phyloP scores from a whole-genome alignment of 1,139 yeast species.

The Wickerhamomyces sp. region DNA sequence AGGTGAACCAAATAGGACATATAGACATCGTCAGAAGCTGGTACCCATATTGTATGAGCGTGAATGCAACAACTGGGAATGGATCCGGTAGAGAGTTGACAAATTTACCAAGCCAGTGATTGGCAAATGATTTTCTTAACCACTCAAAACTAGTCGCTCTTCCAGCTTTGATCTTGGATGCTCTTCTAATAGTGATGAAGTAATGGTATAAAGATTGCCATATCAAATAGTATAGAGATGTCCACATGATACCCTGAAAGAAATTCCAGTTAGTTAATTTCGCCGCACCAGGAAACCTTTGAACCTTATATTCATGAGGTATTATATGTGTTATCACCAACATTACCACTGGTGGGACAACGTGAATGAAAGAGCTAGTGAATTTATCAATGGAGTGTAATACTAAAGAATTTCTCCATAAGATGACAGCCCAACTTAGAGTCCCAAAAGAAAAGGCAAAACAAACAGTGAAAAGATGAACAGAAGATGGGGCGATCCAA shows the following conservation, averaged over 20 bases:
- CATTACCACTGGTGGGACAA: constrained; percentile 85
- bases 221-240: constrained; percentile 79
- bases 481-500: constrained; percentile 79
- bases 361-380: constrained; percentile 88
- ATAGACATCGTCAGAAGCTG: constrained; percentile 86
- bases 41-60: constrained; percentile 80
- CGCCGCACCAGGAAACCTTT: constrained; percentile 79
- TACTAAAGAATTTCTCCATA: constrained; percentile 94
- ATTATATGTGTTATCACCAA: constrained; percentile 84
- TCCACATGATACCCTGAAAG: constrained; percentile 66
- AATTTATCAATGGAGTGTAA: constrained; percentile 89
- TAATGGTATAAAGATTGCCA: constrained; percentile 93
- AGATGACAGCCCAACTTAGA: constrained; percentile 86
- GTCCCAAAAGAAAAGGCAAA: constrained; percentile 89
- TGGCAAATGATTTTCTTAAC: constrained; percentile 66
- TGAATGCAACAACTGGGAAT: constrained; percentile 80
- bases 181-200: constrained; percentile 77
- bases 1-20: constrained; percentile 81
- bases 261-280: constrained; percentile 66
- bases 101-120: constrained; percentile 64
- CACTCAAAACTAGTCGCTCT: constrained; percentile 85
- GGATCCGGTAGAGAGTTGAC: constrained; percentile 82
- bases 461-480: constrained; percentile 70
- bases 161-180: constrained; percentile 81
- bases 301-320: constrained; percentile 46